phyloP scores from a whole-genome alignment of 75 land plant species.

The Cupressus sempervirens region DNA sequence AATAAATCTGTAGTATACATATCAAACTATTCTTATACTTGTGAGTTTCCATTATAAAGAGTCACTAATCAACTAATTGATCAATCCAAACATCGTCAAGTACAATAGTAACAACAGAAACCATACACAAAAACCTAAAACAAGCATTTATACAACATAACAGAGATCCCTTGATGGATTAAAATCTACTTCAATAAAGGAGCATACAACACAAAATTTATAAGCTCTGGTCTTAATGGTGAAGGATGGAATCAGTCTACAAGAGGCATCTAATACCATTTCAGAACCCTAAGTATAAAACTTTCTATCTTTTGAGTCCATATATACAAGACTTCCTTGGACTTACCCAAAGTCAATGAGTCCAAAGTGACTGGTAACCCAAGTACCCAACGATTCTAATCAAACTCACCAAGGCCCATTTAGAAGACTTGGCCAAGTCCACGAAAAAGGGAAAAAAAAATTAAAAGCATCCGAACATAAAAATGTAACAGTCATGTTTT shows the following conservation, averaged over 20 bases:
- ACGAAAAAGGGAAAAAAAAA: no score
- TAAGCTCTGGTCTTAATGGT: background rate
- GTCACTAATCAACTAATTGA: background rate
- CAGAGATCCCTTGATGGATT: background rate
- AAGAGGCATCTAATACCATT: background rate
- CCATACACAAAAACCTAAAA: background rate
- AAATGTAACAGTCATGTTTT: no score
- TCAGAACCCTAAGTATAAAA: background rate
- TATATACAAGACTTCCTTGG: no score
- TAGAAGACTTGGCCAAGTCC: no score
- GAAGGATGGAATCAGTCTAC: background rate
- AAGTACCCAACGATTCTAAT: no score
- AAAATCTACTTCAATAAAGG: background rate
- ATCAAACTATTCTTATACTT: background rate
- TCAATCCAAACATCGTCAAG: background rate
- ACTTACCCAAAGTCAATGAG: no score
- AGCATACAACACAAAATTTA: no score
- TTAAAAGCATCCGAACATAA: no score
- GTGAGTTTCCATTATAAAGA: background rate
- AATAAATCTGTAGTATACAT: background rate
- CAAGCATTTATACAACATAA: background rate
- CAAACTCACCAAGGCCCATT: no score
- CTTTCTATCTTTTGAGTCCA: no score
- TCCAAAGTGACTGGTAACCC: no score
- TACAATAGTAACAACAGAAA: background rate